Evolutionary conservation across 352 stramenopile species (phyloP).

Genomic region (Thalassiosira mediterranea): DNA sequence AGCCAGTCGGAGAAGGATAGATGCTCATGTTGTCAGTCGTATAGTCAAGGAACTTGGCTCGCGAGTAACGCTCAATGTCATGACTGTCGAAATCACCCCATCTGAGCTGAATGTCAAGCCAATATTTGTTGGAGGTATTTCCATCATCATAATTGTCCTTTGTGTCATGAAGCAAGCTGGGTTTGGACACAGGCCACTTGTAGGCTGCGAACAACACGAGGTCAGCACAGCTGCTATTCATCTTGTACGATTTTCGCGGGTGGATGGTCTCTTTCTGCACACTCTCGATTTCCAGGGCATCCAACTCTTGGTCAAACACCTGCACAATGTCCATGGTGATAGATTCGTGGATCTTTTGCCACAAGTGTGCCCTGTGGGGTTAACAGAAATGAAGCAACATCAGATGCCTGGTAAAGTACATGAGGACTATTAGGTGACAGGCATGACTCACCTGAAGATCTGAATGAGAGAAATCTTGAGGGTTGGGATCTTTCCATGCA

Average conservation of each 20-base stretch:
- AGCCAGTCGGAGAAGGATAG: slow-evolving; percentile 98
- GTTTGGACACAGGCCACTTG: slow-evolving; percentile 96
- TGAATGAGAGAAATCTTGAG: slow-evolving; percentile 97
- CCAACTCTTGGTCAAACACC: slow-evolving; percentile 99
- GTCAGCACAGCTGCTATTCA: slow-evolving; percentile 99
- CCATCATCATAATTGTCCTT: slow-evolving; percentile 95
- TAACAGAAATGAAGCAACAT: slow-evolving; percentile 79
- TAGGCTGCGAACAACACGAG: slow-evolving; percentile 98
- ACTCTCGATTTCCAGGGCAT: slow-evolving; percentile 99
- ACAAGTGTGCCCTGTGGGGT: slow-evolving; percentile 97
- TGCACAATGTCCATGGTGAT: slow-evolving; percentile 96
- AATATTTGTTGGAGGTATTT: slow-evolving; percentile 99
- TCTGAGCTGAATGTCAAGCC: slow-evolving; percentile 99
- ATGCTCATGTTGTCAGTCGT: slow-evolving; percentile 99
- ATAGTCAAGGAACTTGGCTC: slow-evolving; percentile 99
- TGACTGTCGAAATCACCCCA: slow-evolving; percentile 99
- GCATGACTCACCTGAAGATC: slow-evolving; percentile 71
- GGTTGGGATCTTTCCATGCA: slow-evolving; percentile 99
- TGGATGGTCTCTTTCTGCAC: slow-evolving; percentile 99
- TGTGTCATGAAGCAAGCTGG: slow-evolving; percentile 90
- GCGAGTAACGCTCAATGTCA: slow-evolving; percentile 98
- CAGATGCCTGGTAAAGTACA: neutral
- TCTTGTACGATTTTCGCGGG: slow-evolving; percentile 99
- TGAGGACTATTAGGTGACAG: neutral
- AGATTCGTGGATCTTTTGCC: slow-evolving; percentile 99